These are phyloP conservation scores for Polysphondylium violaceum DNA, from an alignment of 78 protist genomes.

Conservation along the genomic window DNA sequence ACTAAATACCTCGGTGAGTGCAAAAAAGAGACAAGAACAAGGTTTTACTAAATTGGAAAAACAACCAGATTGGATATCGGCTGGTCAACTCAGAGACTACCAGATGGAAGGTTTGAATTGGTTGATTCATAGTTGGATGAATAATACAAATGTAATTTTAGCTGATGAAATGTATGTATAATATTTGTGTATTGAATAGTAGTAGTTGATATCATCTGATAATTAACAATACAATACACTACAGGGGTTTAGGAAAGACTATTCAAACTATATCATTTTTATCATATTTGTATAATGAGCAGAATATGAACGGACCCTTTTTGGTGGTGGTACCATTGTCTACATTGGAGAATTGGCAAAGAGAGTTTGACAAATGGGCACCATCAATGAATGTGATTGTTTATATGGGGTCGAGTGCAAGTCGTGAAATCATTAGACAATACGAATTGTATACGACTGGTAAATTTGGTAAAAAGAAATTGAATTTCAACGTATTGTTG, in stretches of 20 bases:
- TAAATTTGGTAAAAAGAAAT: constrained; percentile 29
- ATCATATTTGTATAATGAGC: constrained; percentile 54
- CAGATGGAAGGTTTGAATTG: constrained; percentile 94
- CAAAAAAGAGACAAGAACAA: constrained; percentile 57
- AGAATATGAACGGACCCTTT: constrained; percentile 91
- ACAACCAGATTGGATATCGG: constrained; percentile 61
- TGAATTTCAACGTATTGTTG: constrained; percentile 88
- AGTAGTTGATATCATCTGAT: neutral
- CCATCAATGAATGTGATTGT: constrained; percentile 87
- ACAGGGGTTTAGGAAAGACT: constrained; percentile 83
- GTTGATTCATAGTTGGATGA: constrained; percentile 68
- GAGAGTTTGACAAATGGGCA: constrained; percentile 93
- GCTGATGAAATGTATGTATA: constrained; percentile 94
- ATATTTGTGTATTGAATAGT: constrained; percentile 80
- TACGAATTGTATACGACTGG: constrained; percentile 61
- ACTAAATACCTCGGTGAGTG: constrained; percentile 18
- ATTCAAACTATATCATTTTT: constrained; percentile 74
- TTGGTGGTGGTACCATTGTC: constrained; percentile 95
- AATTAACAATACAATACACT: constrained; percentile 43
- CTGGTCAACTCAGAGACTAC: constrained; percentile 91
- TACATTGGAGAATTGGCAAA: constrained; percentile 89
- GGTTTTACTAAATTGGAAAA: constrained; percentile 8
- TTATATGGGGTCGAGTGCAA: constrained; percentile 67
- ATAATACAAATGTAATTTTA: constrained; percentile 70
- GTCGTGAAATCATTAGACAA: constrained; percentile 74